These are phyloP conservation scores for Handroanthus guayacan DNA, from an alignment of 257 asterid species.

Conservation along the genomic window DNA sequence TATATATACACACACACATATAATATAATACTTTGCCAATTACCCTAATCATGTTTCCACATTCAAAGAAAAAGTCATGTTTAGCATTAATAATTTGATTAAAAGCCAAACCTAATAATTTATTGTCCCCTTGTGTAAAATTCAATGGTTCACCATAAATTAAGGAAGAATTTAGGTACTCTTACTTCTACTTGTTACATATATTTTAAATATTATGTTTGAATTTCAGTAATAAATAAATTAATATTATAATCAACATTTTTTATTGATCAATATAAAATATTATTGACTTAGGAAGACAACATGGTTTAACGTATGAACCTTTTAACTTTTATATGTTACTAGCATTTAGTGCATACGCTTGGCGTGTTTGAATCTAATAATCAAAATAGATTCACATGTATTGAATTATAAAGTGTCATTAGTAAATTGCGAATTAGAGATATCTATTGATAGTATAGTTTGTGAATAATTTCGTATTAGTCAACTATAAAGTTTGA, in stretches of 20 bases:
- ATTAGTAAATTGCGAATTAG: too few species aligned
- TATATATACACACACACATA: too few species aligned
- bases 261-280: not conserved
- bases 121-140: not conserved
- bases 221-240: not conserved
- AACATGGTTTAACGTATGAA: not conserved
- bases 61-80: conserved; percentile 22
- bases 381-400: too few species aligned
- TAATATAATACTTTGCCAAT: not conserved
- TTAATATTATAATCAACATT: not conserved
- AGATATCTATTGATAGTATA: too few species aligned
- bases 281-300: not conserved
- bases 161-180: not conserved
- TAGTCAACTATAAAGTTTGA: too few species aligned
- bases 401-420: too few species aligned
- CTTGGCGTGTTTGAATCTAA: too few species aligned
- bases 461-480: too few species aligned
- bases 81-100: not conserved
- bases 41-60: conserved; percentile 23
- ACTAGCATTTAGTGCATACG: too few species aligned
- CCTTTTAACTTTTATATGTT: not conserved
- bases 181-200: not conserved
- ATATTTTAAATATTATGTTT: not conserved
- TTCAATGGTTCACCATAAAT: not conserved
- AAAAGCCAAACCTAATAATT: not conserved